phyloP scores from a whole-genome alignment of 2,329 filamentous ascomycete genomes.

The Fusarium coicis region DNA sequence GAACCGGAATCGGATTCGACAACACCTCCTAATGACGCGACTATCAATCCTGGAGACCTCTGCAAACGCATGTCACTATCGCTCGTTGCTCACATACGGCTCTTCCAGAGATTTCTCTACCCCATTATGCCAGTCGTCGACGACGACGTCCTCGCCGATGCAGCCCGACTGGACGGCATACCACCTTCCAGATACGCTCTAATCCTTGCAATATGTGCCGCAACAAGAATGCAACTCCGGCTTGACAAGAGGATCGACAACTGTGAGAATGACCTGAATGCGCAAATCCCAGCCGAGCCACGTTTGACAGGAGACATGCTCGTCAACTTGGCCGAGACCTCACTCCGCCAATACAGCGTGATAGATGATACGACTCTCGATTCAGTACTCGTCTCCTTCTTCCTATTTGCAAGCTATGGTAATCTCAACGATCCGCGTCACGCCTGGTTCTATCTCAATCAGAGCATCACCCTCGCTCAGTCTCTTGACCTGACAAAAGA shows the following conservation, averaged over 20 bases:
- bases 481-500: conserved; percentile 45
- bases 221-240: conserved; percentile 45
- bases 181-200: conserved; percentile 45
- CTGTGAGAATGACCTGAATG: conserved; percentile 19
- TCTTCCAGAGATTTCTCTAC: conserved; percentile 47
- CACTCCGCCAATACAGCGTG: conserved; percentile 43
- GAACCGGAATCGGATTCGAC: neutral
- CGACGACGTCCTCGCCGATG: conserved; percentile 44
- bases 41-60: neutral
- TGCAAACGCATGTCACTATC: conserved; percentile 37
- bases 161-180: conserved; percentile 38
- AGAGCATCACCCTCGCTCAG: conserved; percentile 46
- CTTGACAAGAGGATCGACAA: conserved; percentile 35
- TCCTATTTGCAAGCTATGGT: conserved; percentile 47
- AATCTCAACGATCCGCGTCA: conserved; percentile 44
- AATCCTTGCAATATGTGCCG: conserved; percentile 45
- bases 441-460: conserved; percentile 49
- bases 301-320: conserved; percentile 43
- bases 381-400: conserved; percentile 46
- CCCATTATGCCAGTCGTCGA: conserved; percentile 49
- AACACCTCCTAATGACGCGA: neutral
- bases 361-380: conserved; percentile 45
- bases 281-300: conserved; percentile 34
- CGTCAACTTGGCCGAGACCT: conserved; percentile 41
- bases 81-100: conserved; percentile 43